phyloP scores from a whole-genome alignment of 495 filamentous ascomycete species.

The Glonium stellatum region DNA sequence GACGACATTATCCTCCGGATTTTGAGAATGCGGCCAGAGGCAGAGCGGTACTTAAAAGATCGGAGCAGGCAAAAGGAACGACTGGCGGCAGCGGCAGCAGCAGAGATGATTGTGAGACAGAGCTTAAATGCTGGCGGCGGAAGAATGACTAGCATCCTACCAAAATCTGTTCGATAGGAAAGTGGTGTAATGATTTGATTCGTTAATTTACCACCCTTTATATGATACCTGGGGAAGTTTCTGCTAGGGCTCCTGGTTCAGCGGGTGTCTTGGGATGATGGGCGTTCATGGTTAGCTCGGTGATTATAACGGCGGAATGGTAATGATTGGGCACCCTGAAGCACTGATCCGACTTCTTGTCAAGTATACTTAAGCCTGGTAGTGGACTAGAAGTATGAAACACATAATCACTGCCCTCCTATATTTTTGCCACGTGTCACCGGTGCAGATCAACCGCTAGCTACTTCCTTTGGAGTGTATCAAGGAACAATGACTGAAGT shows the following conservation, averaged over 20 bases:
- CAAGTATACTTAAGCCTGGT: too few species aligned
- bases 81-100: slow-evolving; percentile 79
- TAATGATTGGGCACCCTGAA: not conserved
- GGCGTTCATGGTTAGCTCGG: not conserved
- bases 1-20: slow-evolving; percentile 98
- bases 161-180: not conserved
- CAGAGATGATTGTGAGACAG: slow-evolving; percentile 89
- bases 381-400: too few species aligned
- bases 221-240: not conserved
- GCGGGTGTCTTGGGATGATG: not conserved
- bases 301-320: not conserved
- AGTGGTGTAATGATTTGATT: not conserved
- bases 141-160: slow-evolving; percentile 22
- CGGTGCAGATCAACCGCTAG: too few species aligned
- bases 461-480: too few species aligned
- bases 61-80: slow-evolving; percentile 89
- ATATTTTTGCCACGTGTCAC: too few species aligned
- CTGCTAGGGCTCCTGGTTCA: not conserved
- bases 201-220: not conserved
- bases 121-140: slow-evolving; percentile 68
- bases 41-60: slow-evolving; percentile 81
- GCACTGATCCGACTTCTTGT: too few species aligned
- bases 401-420: too few species aligned
- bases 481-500: not conserved
- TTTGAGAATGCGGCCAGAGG: slow-evolving; percentile 91